These are phyloP conservation scores for Pulicaria dysenterica DNA, from an alignment of 129 eudicot genomes.

Conservation along the genomic window DNA sequence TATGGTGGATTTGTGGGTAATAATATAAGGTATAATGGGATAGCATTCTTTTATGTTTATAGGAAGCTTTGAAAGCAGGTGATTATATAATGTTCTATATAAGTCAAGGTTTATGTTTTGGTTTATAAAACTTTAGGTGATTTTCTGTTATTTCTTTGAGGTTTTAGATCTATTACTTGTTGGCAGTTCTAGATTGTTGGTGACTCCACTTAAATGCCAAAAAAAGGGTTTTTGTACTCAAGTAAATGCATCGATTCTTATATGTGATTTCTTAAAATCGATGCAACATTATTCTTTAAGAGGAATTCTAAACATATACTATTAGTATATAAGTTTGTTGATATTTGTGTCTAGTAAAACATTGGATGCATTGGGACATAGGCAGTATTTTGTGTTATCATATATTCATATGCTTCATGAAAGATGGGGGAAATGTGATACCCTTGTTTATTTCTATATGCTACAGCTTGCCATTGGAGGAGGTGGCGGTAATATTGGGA, in stretches of 20 bases:
- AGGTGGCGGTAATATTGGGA: slow-evolving; percentile 94
- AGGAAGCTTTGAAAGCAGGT: slow-evolving; percentile 1
- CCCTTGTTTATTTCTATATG: slow-evolving; percentile 11
- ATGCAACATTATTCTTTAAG: not conserved
- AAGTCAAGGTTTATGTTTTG: not conserved
- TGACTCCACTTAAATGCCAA: not conserved
- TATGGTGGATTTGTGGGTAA: not conserved
- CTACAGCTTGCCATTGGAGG: slow-evolving; percentile 80
- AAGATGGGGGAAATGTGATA: slow-evolving; percentile 4
- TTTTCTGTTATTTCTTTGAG: not conserved
- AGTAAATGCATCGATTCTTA: not conserved
- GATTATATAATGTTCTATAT: too few relatives aligned
- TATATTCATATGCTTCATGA: not conserved
- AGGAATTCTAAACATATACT: not conserved
- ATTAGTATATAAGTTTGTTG: not conserved
- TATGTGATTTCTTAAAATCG: slow-evolving; percentile 5
- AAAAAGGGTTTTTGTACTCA: not conserved
- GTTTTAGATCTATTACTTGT: not conserved
- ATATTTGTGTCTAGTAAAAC: not conserved
- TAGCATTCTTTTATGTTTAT: slow-evolving; percentile 3
- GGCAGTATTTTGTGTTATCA: not conserved
- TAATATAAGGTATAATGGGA: not conserved
- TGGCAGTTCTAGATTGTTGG: not conserved
- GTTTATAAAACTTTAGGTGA: not conserved
- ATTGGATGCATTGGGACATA: not conserved